phyloP scores from a whole-genome alignment of 2,329 filamentous ascomycete genomes.

The Tothia fuscella region DNA sequence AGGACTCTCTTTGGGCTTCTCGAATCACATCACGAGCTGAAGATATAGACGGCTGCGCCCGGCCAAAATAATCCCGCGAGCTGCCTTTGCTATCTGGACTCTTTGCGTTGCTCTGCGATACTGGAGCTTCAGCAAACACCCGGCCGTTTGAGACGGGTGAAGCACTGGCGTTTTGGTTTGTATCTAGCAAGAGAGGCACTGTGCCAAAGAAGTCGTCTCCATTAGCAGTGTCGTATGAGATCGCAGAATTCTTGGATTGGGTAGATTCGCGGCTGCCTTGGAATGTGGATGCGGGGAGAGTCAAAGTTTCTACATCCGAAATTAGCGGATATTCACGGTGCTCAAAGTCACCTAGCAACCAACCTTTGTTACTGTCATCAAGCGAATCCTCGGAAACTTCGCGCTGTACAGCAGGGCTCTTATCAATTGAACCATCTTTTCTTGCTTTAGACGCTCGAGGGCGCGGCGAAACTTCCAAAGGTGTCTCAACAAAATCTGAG shows the following conservation, averaged over 20 bases:
- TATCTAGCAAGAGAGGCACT: constrained; percentile 40
- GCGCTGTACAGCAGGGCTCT: constrained; percentile 17
- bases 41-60: not conserved
- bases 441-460: constrained; percentile 20
- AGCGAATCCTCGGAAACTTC: not conserved
- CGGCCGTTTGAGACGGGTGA: constrained; percentile 6
- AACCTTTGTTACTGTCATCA: too few relatives aligned
- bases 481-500: constrained; percentile 46
- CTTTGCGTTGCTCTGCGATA: constrained; percentile 5
- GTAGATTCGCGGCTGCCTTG: constrained; percentile 54
- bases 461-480: constrained; percentile 53
- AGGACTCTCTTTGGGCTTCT: constrained; percentile 18
- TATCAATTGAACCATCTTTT: constrained; percentile 17
- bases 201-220: constrained; percentile 44
- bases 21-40: constrained; percentile 13
- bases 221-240: constrained; percentile 48
- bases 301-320: constrained; percentile 45
- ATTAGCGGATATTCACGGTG: not conserved
- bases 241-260: constrained; percentile 37
- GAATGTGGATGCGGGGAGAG: constrained; percentile 64
- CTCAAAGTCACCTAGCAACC: too few relatives aligned
- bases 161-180: constrained; percentile 27
- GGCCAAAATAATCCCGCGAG: constrained; percentile 29
- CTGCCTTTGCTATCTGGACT: constrained; percentile 17
- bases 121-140: constrained; percentile 7